A percentile compares a stretch with the other conserved stretches of the same genome.
These are phyloP conservation scores for Botryotinia calthae DNA, from an alignment of 2,329 filamentous ascomycete species.

Conservation along the genomic window DNA sequence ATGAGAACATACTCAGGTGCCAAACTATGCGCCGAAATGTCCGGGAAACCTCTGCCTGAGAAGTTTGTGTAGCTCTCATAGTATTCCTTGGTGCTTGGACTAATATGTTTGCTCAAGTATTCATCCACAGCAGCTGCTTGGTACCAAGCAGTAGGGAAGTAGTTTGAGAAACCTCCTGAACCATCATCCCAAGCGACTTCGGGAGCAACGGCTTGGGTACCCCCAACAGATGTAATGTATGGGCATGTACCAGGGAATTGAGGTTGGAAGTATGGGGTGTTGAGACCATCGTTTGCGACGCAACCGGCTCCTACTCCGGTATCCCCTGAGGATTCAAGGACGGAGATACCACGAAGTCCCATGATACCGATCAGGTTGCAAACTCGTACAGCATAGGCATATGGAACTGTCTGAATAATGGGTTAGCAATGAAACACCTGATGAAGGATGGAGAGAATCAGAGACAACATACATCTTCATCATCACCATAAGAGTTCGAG, in stretches of 20 bases:
- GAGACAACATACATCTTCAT: conserved; percentile 43
- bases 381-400: conserved; percentile 51
- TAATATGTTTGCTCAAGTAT: conserved; percentile 42
- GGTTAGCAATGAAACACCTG: not conserved
- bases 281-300: conserved; percentile 53
- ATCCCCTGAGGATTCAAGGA: conserved; percentile 53
- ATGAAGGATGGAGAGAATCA: not conserved
- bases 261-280: conserved; percentile 52
- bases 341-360: conserved; percentile 51
- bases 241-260: conserved; percentile 52
- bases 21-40: conserved; percentile 44
- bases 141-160: conserved; percentile 48
- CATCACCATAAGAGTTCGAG: conserved; percentile 57
- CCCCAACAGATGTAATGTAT: conserved; percentile 33
- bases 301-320: conserved; percentile 49
- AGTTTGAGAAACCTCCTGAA: conserved; percentile 53
- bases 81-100: conserved; percentile 42
- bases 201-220: conserved; percentile 29
- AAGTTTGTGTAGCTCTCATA: conserved; percentile 48
- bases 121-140: conserved; percentile 44
- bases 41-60: conserved; percentile 48
- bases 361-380: conserved; percentile 54
- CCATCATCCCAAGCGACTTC: conserved; percentile 47
- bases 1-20: conserved; percentile 22
- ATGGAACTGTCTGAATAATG: conserved; percentile 46